These are phyloP conservation scores for Liquidambar formosana DNA, from an alignment of 164 flowering plant species.

Conservation along the genomic window DNA sequence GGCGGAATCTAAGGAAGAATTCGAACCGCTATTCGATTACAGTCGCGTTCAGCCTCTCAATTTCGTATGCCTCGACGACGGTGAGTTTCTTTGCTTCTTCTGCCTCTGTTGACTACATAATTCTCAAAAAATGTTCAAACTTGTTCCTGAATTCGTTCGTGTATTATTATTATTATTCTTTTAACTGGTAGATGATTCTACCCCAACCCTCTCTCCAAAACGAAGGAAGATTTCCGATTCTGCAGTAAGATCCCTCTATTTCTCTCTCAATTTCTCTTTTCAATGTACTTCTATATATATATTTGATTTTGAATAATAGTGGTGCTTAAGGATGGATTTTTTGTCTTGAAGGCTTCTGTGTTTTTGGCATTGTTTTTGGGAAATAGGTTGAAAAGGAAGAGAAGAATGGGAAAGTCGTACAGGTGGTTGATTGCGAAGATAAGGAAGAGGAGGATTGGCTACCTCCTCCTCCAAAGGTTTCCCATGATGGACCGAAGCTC, in stretches of 20 bases:
- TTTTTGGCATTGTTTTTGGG: not conserved
- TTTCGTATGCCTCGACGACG: slow-evolving; percentile 45
- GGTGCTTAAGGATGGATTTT: not conserved
- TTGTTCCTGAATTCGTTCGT: slow-evolving; percentile 1
- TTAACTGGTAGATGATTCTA: slow-evolving; percentile 22
- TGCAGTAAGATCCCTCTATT: slow-evolving; percentile 17
- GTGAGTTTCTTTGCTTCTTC: slow-evolving; percentile 18
- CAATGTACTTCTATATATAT: not conserved
- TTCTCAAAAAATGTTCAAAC: not conserved
- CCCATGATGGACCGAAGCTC: slow-evolving; percentile 11
- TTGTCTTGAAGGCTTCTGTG: not conserved
- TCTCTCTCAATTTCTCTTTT: not conserved
- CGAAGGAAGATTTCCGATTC: slow-evolving; percentile 19
- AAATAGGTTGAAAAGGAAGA: slow-evolving; percentile 32
- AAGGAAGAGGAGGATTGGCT: slow-evolving; percentile 77
- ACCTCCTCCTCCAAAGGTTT: slow-evolving; percentile 67
- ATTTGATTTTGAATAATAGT: no score
- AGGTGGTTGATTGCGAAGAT: slow-evolving; percentile 31
- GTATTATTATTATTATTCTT: no score
- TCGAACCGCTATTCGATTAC: slow-evolving; percentile 77
- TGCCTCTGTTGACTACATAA: no score
- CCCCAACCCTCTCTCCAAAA: slow-evolving; percentile 24
- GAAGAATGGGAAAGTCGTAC: slow-evolving; percentile 19
- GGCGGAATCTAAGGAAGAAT: slow-evolving; percentile 51
- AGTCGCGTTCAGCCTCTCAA: slow-evolving; percentile 58